These are phyloP conservation scores for Xerocomellus intermedius DNA, from an alignment of 768 basidiomycete genomes.

Conservation along the genomic window DNA sequence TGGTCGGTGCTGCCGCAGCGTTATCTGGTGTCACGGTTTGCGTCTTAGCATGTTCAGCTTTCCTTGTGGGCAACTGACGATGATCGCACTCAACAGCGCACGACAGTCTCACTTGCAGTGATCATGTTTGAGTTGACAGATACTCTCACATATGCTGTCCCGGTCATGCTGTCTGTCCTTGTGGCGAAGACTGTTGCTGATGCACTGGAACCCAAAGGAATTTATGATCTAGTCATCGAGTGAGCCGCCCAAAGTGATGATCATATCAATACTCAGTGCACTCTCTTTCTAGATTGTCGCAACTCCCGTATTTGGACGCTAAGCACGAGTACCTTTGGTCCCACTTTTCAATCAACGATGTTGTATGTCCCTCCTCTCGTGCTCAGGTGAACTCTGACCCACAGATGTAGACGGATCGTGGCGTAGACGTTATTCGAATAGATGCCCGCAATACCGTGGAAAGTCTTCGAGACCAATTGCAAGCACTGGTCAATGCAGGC, in stretches of 20 bases:
- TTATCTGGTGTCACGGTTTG: constrained; percentile 91
- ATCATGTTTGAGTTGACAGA: constrained; percentile 96
- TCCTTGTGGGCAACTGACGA: constrained; percentile 5
- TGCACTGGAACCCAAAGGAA: constrained; percentile 68
- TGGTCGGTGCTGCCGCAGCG: constrained; percentile 94
- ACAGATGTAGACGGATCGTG: constrained; percentile 56
- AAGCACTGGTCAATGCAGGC: constrained; percentile 52
- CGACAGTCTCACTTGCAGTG: constrained; percentile 91
- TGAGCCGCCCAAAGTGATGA: constrained; percentile 22
- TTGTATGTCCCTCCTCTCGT: constrained; percentile 49
- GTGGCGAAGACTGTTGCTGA: constrained; percentile 45
- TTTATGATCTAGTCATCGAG: constrained; percentile 96
- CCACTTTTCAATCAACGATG: constrained; percentile 67
- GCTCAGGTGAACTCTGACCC: background rate
- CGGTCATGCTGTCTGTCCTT: constrained; percentile 84
- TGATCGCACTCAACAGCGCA: constrained; percentile 47
- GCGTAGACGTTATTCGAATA: constrained; percentile 67
- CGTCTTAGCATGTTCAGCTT: background rate
- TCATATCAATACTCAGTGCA: background rate
- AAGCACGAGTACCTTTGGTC: constrained; percentile 93
- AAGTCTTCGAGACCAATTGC: constrained; percentile 69
- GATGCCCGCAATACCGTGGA: constrained; percentile 77
- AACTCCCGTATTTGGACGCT: constrained; percentile 89
- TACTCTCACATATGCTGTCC: constrained; percentile 87
- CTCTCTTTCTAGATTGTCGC: constrained; percentile 50